Base-by-base conservation (phyloP, 2,329 filamentous ascomycete species). In the Cytospora schulzeri region DNA sequence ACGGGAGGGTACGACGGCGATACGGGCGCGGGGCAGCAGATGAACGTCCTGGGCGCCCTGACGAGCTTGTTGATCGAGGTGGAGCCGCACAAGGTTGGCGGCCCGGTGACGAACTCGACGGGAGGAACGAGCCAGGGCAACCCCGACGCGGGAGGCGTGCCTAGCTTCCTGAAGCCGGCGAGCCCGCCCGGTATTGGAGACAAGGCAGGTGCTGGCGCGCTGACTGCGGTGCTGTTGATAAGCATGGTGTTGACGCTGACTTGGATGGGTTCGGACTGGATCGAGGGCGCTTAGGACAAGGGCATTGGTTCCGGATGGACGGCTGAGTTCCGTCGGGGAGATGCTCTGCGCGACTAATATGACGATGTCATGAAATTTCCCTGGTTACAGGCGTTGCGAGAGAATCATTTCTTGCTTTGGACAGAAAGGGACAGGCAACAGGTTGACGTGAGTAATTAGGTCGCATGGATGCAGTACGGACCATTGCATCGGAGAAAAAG, bases 21-120 rank as follows among this genome's bases (percentile, higher is more conserved):
- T 65, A 77, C 72, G 14, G 79, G 78, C 53, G 80, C 84, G 63
- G 82, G 84, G 15, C 81, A 85, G 71, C 76, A 84, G 72, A 82
- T 85, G 75, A 81, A 79, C 65, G 82, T 78, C 0, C 74, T 84
- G 29, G 79, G 80, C 26, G 77, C 83, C 9, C 75, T 86, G 57
- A 78, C 78, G 41, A 79, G 77, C 6, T 75, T 79, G 41, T 70
- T 84, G 28, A 70, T 82, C 22, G 70, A 74, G 19, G 66, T 73
- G 28, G 57, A 70, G 38, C 50, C 53, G 17, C n/a, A 56, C 1
- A 50, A 62, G 1, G 66, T 69, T 3, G 9, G 35, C 0, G 64
- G 65, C 1, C 76, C 78, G 5, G 68, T 77, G 45, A 79, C 78
- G 0, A 77, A 77, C 8, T 66, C 56, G 1, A 82, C 79, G 1